Evolutionary conservation across 2,329 filamentous ascomycete genomes (phyloP), one percentile per base, ranked within the genome.

Genomic region (Cladosporium velox): DNA sequence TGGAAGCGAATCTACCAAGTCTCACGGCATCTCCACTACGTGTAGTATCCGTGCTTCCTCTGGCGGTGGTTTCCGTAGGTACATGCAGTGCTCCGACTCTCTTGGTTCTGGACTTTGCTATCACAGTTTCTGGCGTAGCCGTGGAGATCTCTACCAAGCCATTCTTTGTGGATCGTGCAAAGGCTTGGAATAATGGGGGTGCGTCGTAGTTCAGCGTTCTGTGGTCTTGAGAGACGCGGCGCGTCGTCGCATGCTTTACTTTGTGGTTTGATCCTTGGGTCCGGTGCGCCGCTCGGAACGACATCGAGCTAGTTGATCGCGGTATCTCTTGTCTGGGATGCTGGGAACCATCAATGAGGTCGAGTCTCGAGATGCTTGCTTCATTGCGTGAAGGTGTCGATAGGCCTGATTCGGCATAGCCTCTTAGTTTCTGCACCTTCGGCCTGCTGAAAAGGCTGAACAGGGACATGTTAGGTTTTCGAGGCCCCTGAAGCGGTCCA

Each of bases 131-230:
- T 1, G 90, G 85, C 1, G 90, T 87, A 12, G 90, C 79, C 1
- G 85, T 86, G 44, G 90, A 49, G 18, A 90, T 85, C 30, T 88
- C 85, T 3, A 96, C 81, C 18, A 85, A 87, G 12, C 87, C 88
- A 76, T 95, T 87, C 73, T 91, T 93, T 70, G 92, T 85, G 2
- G 92, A 88, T 77, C 96, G 93, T 0, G 91, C 90, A 75, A 93
- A 96, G 14, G 91, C 92, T 76, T 96, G 91, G 76, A 93, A 96
- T 14, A 97, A 80, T 1, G 92, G 91, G 7, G 92, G 91, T 8
- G 80, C 78, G 5, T 80, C 76, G 77, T 80, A 83, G 59, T 72
- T 18, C 32, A 41, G 28, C 11, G 14, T 51, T n/a, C 62, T 44
- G 21, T 59, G 61, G 15, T 64, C 61, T 49, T 66, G 52, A 28